These are phyloP conservation scores for Medicago arabica DNA, from an alignment of 306 rosid species.

Conservation along the genomic window DNA sequence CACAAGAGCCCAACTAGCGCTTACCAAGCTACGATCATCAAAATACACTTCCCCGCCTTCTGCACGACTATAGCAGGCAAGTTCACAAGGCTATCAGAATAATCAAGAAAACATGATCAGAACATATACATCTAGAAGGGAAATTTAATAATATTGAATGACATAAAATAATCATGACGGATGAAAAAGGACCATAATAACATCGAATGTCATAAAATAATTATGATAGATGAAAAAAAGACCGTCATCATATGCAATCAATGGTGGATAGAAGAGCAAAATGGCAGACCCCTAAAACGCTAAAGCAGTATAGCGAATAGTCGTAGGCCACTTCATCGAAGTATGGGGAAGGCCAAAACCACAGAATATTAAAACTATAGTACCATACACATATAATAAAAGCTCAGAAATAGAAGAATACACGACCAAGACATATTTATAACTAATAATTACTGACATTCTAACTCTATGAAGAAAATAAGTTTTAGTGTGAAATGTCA, in stretches of 20 bases:
- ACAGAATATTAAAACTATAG: not conserved
- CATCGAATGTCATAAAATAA: not conserved
- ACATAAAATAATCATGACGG: not conserved
- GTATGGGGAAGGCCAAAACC: not conserved
- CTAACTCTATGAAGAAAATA: not conserved
- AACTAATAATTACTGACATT: not conserved
- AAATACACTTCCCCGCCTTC: slow-evolving; percentile 89
- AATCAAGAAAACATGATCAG: slow-evolving; percentile 40
- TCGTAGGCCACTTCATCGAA: not conserved
- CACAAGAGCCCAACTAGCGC: slow-evolving; percentile 43
- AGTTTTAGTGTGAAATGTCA: not conserved
- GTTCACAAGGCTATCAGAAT: slow-evolving; percentile 75
- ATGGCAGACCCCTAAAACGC: not conserved
- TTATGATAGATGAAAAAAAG: slow-evolving; percentile 22
- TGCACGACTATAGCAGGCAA: slow-evolving; percentile 89
- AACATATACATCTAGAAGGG: not conserved
- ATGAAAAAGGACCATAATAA: slow-evolving; percentile 21
- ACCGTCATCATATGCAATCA: not conserved
- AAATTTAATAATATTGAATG: slow-evolving; percentile 12
- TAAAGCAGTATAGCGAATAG: not conserved
- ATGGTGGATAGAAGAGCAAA: not conserved
- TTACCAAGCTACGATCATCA: slow-evolving; percentile 88
- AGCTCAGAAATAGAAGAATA: not conserved
- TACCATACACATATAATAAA: not conserved
- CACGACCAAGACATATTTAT: not conserved